Conservation (phyloP, 805 yeast genomes). For the Saccharomyces cerevisiae region DNA sequence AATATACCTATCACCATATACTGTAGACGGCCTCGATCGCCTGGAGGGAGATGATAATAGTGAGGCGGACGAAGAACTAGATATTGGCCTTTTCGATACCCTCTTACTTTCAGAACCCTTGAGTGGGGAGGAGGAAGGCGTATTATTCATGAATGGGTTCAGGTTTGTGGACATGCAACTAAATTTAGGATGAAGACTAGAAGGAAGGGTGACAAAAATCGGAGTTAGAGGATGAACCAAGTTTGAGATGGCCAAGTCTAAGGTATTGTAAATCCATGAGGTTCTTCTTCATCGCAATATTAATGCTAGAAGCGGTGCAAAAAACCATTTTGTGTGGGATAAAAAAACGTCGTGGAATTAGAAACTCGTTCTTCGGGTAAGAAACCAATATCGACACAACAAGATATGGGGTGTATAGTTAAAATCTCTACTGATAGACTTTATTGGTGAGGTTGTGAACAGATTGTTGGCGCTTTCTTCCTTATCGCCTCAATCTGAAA, state of each 20-base stretch:
- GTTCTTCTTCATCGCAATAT: neutral
- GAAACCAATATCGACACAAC: neutral
- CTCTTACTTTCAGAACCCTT: slow-evolving; percentile 15
- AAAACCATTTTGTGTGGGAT: neutral
- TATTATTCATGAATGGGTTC: slow-evolving; percentile 29
- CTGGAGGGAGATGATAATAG: slow-evolving; percentile 25
- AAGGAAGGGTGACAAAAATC: neutral
- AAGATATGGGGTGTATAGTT: neutral
- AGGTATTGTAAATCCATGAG: neutral
- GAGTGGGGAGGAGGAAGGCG: slow-evolving; percentile 29
- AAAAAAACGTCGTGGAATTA: neutral
- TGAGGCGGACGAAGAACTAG: slow-evolving; percentile 18
- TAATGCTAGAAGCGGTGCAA: neutral
- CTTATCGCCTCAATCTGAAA: neutral
- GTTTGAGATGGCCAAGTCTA: neutral
- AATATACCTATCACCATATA: slow-evolving; percentile 77
- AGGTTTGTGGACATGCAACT: slow-evolving; percentile 9
- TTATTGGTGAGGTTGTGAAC: neutral
- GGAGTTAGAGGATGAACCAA: neutral
- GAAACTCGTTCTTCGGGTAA: neutral
- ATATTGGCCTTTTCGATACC: slow-evolving; percentile 15
- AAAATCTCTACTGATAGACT: neutral
- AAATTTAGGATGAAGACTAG: neutral
- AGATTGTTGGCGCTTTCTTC: neutral
- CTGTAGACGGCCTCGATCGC: slow-evolving; percentile 27